Conservation (phyloP, 225 moss, liverwort and hornwort genomes). For the Takakia lepidozioides region DNA sequence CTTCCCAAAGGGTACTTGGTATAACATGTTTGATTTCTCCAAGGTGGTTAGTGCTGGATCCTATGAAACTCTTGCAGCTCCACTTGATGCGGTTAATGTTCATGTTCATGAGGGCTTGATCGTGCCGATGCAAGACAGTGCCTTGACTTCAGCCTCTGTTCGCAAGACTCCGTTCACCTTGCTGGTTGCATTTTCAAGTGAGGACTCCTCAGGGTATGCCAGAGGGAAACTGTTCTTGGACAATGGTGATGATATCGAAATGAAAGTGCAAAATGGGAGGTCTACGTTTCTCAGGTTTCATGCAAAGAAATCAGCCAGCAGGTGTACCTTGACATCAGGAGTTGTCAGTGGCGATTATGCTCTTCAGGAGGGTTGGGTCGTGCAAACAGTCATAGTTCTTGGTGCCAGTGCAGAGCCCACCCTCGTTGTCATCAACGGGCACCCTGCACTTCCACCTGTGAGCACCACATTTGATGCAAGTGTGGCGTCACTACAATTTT, state of each 20-base stretch:
- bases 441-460: slow-evolving; percentile 5
- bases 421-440: slow-evolving; percentile 17
- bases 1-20: slow-evolving; percentile 60
- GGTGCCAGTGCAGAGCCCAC: slow-evolving; percentile 22
- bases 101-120: slow-evolving; percentile 41
- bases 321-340: slow-evolving; percentile 19
- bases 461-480: slow-evolving; percentile 15
- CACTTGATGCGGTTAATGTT: slow-evolving; percentile 33
- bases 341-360: slow-evolving; percentile 40
- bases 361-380: slow-evolving; percentile 11
- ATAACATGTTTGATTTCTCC: slow-evolving; percentile 41
- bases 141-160: slow-evolving; percentile 30
- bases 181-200: slow-evolving; percentile 28
- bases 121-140: slow-evolving; percentile 40
- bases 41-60: slow-evolving; percentile 20
- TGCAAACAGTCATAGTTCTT: slow-evolving; percentile 31
- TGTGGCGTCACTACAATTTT: slow-evolving; percentile 15
- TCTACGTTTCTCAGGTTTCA: slow-evolving; percentile 43
- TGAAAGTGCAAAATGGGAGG: slow-evolving; percentile 30
- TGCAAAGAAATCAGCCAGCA: slow-evolving; percentile 11
- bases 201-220: too few species aligned
- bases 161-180: slow-evolving; percentile 35
- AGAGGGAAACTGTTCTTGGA: slow-evolving; percentile 67
- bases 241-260: slow-evolving; percentile 46
- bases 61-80: slow-evolving; percentile 28